Evolutionary conservation across 148 eudicot species (phyloP), one percentile per base, ranked within the genome.

Genomic region (Rhododendron williamsianum): DNA sequence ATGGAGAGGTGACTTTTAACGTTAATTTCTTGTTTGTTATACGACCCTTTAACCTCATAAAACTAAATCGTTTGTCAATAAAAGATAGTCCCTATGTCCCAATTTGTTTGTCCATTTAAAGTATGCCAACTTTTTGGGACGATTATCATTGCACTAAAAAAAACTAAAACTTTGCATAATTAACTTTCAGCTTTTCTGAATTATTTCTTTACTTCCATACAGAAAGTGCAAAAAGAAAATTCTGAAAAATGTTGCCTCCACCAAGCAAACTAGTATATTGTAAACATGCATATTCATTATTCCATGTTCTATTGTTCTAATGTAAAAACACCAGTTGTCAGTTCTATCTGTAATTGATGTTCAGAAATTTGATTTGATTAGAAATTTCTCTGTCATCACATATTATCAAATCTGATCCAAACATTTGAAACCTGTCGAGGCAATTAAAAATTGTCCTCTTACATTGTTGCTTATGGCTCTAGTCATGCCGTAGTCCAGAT

Each of bases 1-100:
- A 91, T 87, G 89, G 98, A 81, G 89, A 94, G 97, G 98, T 95
- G 85, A 38, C 80, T 79, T 54, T 46, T n/a, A 21, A 36, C 41
- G 2, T 33, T 51, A 58, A 41, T 84, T 30, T 13, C 74, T 27
- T 19, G 41, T 71, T 30, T 33, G 76, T 71, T 33, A 30, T 4
- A 13, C 21, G 19, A 30, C 2, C 76, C 6, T 13, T 65, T 30
- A 10, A 35, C 82, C 25, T 80, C 9, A 33, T 25, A 2, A 16
- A 30, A 3, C 6, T 54, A 4, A 16, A 54, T 30, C 1, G n/a
- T 52, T 18, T 23, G 10, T 27, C 33, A 65, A 25, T 25, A 65
- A 9, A 65, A 65, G 12, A 9, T 65, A 9, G 65, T 58, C 6
- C 74, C 19, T 13, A 1, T 25, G 33, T 67, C 35, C 73, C 73